Conservation (phyloP, 768 basidiomycete species). For the Boletus pseudo-olivaceus region DNA sequence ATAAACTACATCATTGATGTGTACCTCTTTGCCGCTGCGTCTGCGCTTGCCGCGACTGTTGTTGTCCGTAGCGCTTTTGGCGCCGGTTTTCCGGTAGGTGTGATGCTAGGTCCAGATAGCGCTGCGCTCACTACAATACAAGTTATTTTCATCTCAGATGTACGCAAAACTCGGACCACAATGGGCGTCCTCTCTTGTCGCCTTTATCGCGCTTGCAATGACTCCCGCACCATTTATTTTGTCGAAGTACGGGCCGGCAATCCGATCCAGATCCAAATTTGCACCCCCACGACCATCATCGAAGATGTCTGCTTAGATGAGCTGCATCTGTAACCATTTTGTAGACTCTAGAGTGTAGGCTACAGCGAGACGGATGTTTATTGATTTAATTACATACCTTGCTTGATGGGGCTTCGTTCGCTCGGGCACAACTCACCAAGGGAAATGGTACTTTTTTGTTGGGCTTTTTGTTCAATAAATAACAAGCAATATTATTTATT, state of each 20-base stretch:
- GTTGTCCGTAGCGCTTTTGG: conserved; percentile 53
- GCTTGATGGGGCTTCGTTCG: no score
- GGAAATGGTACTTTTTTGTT: no score
- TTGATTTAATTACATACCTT: no score
- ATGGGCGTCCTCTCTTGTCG: conserved; percentile 60
- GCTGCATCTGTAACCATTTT: background rate
- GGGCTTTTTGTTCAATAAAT: no score
- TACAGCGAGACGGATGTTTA: background rate
- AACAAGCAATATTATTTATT: no score
- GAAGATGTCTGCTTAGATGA: conserved; percentile 10
- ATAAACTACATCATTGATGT: conserved; percentile 63
- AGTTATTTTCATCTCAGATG: conserved; percentile 56
- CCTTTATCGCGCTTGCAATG: conserved; percentile 48
- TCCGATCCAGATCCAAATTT: conserved; percentile 43
- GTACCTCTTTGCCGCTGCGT: conserved; percentile 52
- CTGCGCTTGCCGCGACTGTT: conserved; percentile 52
- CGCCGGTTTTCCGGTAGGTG: conserved; percentile 41
- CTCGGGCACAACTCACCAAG: no score
- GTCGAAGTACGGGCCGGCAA: conserved; percentile 39
- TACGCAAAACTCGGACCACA: conserved; percentile 45
- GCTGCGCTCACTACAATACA: conserved; percentile 3
- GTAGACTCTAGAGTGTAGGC: background rate
- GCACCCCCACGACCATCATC: conserved; percentile 30
- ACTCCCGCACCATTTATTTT: conserved; percentile 51
- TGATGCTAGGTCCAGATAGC: background rate